Evolutionary conservation across 176 grass and related monocot genomes (phyloP), one percentile per base, ranked within the genome.

Genomic region (Aegilops sharonensis): DNA sequence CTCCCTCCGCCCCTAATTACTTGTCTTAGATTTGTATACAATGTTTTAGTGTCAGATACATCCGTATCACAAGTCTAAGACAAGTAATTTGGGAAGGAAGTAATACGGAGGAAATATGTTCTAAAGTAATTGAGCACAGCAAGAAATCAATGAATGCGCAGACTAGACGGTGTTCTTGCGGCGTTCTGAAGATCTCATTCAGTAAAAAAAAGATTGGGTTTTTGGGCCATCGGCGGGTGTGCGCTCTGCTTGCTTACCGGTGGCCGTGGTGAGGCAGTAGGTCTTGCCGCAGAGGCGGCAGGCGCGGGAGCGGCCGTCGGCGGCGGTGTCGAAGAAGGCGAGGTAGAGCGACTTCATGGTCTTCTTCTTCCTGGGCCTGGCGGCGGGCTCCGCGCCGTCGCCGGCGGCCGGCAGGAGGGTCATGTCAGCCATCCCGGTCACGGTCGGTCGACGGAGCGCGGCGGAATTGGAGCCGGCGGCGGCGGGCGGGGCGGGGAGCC

Each of bases 211-310:
- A 48, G 11, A 48, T 48, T 47, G 11, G 47, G 47, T 13, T 48
- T 48, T 48, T 4, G 47, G 47, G 47, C 0, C 47, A 15, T 48
- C n/a, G n/a, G 0, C n/a, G 47, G 47, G 47, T 45, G 43, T 45
- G 43, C 0, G 43, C 15, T 5, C 50, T 18, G 23, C 10, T 91
- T 90, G 14, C 9, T 91, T 90, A 98, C 93, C 96, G 14, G 93
- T 95, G 43, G 96, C 96, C 9, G 92, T 98, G 61, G 92, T 93
- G 67, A 95, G 92, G 77, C 91, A 94, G 94, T 98, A 98, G 85
- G 72, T 88, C 89, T 98, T 94, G 70, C 86, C 92, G 85, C 96
- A 98, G 85, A 98, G 85, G 84, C 89, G 92, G 89, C 97, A 98
- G 77, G 85, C 52, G 64, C 97, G 94, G 42, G 82, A 86, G 73